Percentiles rank a stretch among this genome's conserved stretches.
These are phyloP conservation scores for Cladobotryum mycophilum DNA, from an alignment of 2,329 filamentous ascomycete species.

Conservation along the genomic window DNA sequence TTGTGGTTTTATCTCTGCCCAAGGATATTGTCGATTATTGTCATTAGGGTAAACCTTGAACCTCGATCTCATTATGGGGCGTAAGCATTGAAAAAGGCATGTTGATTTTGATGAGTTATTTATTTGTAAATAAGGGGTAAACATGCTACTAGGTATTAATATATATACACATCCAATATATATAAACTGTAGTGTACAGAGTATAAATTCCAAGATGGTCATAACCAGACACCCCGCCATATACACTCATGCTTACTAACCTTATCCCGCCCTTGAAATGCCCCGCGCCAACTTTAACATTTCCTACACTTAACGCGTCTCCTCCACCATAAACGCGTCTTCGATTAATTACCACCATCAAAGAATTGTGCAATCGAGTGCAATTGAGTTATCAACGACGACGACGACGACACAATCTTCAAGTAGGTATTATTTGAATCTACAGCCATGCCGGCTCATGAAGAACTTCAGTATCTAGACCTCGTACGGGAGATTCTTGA, in stretches of 20 bases:
- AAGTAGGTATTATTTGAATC: neutral
- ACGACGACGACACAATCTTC: neutral
- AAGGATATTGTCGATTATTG: too few relatives aligned
- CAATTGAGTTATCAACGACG: too few relatives aligned
- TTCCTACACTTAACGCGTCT: neutral
- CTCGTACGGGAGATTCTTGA: slow-evolving; percentile 80
- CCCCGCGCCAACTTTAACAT: neutral
- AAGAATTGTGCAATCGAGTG: neutral
- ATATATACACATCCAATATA: too few relatives aligned
- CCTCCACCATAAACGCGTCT: neutral
- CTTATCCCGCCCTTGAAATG: neutral
- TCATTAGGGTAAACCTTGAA: too few relatives aligned
- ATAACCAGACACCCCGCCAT: neutral
- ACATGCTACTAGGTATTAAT: too few relatives aligned
- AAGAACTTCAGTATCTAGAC: slow-evolving; percentile 91
- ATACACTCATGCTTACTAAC: neutral
- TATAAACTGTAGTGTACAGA: too few relatives aligned
- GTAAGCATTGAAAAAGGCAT: too few relatives aligned
- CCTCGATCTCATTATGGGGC: too few relatives aligned
- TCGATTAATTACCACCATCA: neutral
- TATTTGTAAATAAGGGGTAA: too few relatives aligned
- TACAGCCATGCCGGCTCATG: slow-evolving; percentile 44
- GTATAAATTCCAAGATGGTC: too few relatives aligned
- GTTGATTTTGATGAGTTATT: too few relatives aligned
- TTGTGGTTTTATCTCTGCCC: too few relatives aligned